Base-by-base conservation (phyloP, 2,329 filamentous ascomycete species). In the Geoglossum cookeanum region DNA sequence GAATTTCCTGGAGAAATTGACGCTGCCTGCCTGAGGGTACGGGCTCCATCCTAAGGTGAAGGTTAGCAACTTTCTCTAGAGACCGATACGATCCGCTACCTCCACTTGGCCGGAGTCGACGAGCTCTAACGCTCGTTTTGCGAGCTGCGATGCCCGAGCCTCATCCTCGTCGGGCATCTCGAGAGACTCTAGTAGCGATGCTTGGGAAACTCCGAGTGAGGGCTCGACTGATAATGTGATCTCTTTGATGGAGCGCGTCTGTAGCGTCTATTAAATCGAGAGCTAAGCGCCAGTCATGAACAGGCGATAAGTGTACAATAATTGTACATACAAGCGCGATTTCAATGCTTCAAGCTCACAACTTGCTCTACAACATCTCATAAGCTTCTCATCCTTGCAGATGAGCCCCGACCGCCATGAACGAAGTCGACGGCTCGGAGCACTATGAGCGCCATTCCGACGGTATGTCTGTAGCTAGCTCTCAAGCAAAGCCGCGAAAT, bases 361-460 rank as follows among this genome's bases (percentile, higher is more conserved):
- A 22, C 22, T 22, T 22, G 59, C 78, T 81, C 70, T 80, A 80
- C 68, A 75, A 79, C 22, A 68, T 70, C 73, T 57, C 72, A 8
- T 1, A 17, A 8, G 2, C 6, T 27, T 27, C 29, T 15, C 48
- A 53, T 13, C 29, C 17, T 22, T 37, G 37, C 49, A 53, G 15
- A 53, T 53, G 32, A 53, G 37, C 15, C 32, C 17, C 33, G 13
- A 33, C 22, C 66, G 72, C 60, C 58, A 85, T 85, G 81, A 81
- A 85, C 68, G 75, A 75, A 57, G 78, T 84, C 63, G 81, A 85
- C 68, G 80, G 76, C 53, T 75, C 75, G 60, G 74, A 77, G 65
- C 76, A 77, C 64, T 77, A 76, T 65, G 72, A 75, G 60, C 68
- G 68, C 47, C 68, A 68, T 59, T 67, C 70, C 42, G 69, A 72